These are phyloP conservation scores for Podaxis carcinomalis DNA, from an alignment of 768 basidiomycete species.

Conservation along the genomic window DNA sequence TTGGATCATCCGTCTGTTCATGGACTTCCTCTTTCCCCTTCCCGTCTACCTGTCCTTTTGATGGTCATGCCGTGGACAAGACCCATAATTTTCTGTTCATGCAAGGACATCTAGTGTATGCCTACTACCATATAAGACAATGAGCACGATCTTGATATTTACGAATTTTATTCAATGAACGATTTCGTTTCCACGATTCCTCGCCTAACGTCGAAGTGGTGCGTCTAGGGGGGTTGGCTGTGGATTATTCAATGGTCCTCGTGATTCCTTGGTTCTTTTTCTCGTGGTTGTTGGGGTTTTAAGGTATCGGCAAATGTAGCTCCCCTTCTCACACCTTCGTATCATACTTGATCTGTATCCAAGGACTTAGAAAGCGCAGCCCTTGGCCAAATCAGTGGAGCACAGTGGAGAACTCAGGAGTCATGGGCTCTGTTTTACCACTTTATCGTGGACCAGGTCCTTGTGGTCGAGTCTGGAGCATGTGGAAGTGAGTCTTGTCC, in stretches of 20 bases:
- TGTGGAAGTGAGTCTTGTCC: not conserved
- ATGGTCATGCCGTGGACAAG: slow-evolving; percentile 3
- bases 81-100: slow-evolving; percentile 17
- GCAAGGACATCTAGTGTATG: slow-evolving; percentile 43
- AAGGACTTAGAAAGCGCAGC: not conserved
- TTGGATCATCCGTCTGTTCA: slow-evolving; percentile 26
- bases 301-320: not conserved
- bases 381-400: not conserved
- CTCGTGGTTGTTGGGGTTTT: not conserved
- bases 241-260: not conserved
- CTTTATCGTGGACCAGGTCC: not conserved
- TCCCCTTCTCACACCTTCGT: not conserved
- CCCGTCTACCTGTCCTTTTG: not conserved
- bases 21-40: slow-evolving; percentile 21
- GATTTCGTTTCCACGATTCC: not conserved
- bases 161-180: slow-evolving; percentile 11
- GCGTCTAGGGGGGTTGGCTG: not conserved
- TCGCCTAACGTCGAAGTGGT: not conserved
- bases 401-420: not conserved
- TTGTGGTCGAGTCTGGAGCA: not conserved
- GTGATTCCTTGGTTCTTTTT: not conserved
- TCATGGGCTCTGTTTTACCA: not conserved
- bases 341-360: not conserved
- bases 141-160: slow-evolving; percentile 26
- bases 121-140: slow-evolving; percentile 38